Evolutionary conservation across 768 basidiomycete species (phyloP), one percentile per base, ranked within the genome.

Genomic region (Amanita inopinata): DNA sequence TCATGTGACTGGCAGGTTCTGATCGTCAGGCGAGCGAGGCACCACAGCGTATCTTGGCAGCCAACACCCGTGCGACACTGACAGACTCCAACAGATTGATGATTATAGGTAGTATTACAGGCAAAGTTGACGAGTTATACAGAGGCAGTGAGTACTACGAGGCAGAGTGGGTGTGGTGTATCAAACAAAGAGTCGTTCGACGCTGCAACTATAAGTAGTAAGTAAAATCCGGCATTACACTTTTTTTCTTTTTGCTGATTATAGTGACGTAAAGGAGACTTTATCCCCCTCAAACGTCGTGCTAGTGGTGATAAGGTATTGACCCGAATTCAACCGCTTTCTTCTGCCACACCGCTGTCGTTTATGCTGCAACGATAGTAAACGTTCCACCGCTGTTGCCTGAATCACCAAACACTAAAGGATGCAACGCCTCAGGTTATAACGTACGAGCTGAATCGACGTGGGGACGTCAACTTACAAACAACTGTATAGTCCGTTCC

Each of bases 371-470:
- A n/a, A 32, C 32, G 45, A 78, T 77, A 9, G 61, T 62, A 50
- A 78, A 78, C 33, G 40, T 11, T 5, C 55, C 56, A 20, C 74
- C 67, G 39, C 58, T 66, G 51, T 76, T 69, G 23, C 74, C 74
- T 38, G 73, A 75, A 50, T 76, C 73, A 5, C 74, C 74, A 40
- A 74, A 65, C 33, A 76, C 74, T 74, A 44, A 15, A 40, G 32
- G 45, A 33, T 22, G 18, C 33, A 37, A 27, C 19, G 38, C n/a
- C n/a, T 24, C 37, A 20, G 31, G 23, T 6, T 37, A 37, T 15
- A 20, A 19, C 20, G 11, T 18, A 43, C 17, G 15, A 22, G 17
- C 41, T 33, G 15, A 8, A n/a, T n/a, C n/a, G n/a, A n/a, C n/a
- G n/a, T n/a, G n/a, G 3, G 3, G 20, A 19, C n/a, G 36, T 22